Conservation (phyloP, 1,284 basidiomycete genomes). For the Puccinia triticina region DNA sequence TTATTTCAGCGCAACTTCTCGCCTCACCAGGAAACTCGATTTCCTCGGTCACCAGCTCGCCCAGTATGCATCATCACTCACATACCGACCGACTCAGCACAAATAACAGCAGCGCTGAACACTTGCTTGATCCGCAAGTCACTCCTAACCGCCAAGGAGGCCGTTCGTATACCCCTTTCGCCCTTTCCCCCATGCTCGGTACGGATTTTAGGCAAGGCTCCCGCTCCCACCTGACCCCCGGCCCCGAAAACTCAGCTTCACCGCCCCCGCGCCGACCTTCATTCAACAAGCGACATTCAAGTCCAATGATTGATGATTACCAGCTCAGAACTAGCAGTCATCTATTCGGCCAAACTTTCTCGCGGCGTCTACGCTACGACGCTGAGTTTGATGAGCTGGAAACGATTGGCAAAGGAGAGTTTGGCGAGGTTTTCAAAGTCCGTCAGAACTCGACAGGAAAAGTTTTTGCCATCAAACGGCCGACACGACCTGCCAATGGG, state of each 20-base stretch:
- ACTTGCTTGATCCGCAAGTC: constrained; percentile 40
- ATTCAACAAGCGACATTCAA: constrained; percentile 14
- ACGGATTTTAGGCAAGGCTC: neutral
- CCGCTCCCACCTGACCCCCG: too few relatives aligned
- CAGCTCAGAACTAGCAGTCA: too few relatives aligned
- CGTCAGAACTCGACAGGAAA: too few relatives aligned
- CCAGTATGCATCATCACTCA: constrained; percentile 17
- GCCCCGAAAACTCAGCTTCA: neutral
- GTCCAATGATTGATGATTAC: constrained; percentile 5
- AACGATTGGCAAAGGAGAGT: too few relatives aligned
- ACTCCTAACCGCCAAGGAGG: constrained; percentile 39
- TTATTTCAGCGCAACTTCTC: constrained; percentile 32
- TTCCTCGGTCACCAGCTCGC: constrained; percentile 42
- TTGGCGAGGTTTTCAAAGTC: constrained; percentile 13
- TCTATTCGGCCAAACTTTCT: neutral
- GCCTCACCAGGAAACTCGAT: constrained; percentile 43
- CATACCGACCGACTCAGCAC: neutral
- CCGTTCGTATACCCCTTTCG: constrained; percentile 27
- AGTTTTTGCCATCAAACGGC: too few relatives aligned
- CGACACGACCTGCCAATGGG: too few relatives aligned
- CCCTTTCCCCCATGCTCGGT: neutral
- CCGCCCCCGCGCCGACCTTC: too few relatives aligned
- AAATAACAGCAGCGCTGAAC: neutral
- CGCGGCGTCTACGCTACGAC: too few relatives aligned
- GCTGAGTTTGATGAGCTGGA: too few relatives aligned